Evolutionary conservation across 805 yeast genomes (phyloP), one percentile per base, ranked within the genome.

Genomic region (Debaryomyces hansenii): DNA sequence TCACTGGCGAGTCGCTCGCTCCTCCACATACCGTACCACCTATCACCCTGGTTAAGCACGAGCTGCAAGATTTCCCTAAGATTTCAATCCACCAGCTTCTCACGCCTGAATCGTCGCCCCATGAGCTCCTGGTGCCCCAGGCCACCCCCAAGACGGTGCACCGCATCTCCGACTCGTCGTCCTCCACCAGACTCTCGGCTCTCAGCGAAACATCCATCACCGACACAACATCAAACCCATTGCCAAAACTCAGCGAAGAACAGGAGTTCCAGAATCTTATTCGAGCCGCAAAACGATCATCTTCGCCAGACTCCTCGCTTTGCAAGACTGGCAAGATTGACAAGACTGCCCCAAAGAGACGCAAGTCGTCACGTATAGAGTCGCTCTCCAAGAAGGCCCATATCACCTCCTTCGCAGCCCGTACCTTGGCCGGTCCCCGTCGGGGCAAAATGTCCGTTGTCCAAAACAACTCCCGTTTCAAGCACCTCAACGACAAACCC

Each of bases 21-120:
- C 10, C 27, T 24, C 27, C 27, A 2, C 10, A 24, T 9, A 5
- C 27, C 7, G 4, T 16, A 16, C 18, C 18, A 16, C 18, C 18
- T 4, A 4, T 16, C 18, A 16, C 18, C 18, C 18, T 16, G 18
- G 2, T 16, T 16, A 40, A 34, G 7, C 24, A 43, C 4, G 39
- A 41, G 12, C 37, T 32, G 20, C 29, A 12, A 11, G 31, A 21
- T 20, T 21, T 20, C 28, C 14, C 40, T 5, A 40, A 32, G 20
- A 52, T 57, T 5, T 45, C 55, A 8, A 59, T 63, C 18, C 53
- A 49, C 37, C 67, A 64, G 45, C 52, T 70, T 14, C 58, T 69
- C 33, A 71, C 76, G 0, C 76, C 76, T 1, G 69, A 67, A 18
- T 49, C 72, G 1, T 66, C 75, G 10, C 76, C 75, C 2, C 54